Conservation (phyloP, 495 filamentous ascomycete genomes). For the Xylaria nigripes region DNA sequence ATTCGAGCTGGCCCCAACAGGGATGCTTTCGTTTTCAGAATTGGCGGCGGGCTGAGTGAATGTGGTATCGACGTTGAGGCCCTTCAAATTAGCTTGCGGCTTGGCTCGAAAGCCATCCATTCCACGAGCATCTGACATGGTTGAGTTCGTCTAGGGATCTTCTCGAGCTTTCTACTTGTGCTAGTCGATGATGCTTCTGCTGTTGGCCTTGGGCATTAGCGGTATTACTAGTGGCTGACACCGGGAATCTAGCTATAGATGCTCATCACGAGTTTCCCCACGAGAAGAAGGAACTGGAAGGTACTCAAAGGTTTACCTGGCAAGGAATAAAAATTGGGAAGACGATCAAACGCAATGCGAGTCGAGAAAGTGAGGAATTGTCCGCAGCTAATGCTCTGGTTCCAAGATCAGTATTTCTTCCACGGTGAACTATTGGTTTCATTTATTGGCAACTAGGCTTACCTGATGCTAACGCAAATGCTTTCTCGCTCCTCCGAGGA, state of each 20-base stretch:
- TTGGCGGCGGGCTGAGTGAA: background rate
- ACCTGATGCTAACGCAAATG: background rate
- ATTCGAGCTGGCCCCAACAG: background rate
- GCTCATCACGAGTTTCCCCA: background rate
- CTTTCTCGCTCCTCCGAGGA: background rate
- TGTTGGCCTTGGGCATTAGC: background rate
- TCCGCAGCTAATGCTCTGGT: background rate
- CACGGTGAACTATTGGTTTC: background rate
- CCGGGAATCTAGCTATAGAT: background rate
- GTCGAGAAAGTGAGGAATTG: background rate
- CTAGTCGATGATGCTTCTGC: background rate
- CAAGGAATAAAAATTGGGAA: background rate
- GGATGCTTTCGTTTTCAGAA: background rate
- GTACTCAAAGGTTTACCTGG: slow-evolving; percentile 1
- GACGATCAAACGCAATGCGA: background rate
- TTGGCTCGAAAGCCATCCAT: slow-evolving; percentile 1
- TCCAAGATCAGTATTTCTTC: background rate
- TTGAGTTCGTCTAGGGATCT: background rate
- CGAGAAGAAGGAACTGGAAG: background rate
- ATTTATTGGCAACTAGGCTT: background rate
- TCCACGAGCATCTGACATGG: background rate
- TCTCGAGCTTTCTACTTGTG: background rate
- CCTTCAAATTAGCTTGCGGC: background rate
- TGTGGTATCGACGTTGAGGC: slow-evolving; percentile 1
- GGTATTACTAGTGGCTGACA: background rate